Base-by-base conservation (phyloP, 805 yeast genomes). In the Kodamaea kaohsiungensis region DNA sequence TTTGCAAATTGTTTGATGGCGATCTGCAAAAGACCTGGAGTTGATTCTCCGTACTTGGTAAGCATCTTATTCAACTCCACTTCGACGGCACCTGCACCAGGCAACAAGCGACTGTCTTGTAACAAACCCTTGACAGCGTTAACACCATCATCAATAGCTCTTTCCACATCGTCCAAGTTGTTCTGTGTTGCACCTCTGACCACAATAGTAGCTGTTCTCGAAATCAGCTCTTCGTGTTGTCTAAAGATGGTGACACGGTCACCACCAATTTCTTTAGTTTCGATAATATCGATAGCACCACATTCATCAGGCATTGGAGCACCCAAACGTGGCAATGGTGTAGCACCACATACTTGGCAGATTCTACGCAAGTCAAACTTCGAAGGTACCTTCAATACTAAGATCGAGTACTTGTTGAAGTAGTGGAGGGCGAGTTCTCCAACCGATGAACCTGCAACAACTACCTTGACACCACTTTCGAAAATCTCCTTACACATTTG, bases 141-240 rank as follows among this genome's bases (percentile, higher is more conserved):
- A 48, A 95, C 96, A 66, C 98, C 98, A 66, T 95, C 99, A 68
- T 95, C 98, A 58, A 95, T 90, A 49, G 98, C 96, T 66, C 99
- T 85, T 77, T 95, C 99, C 56, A 95, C 83, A 69, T 95, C 98
- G 66, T 95, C 99, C 68, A 95, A 77, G 68, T 82, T 84, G 74
- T 90, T 92, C 72, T 91, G 93, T 6, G 99, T 95, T 43, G 99
- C 99, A 53, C 99, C 99, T 72, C 99, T 84, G 52, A 95, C 78
- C 48, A 95, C 87, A 64, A 95, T 91, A 7, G 99, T 95, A 13
- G 98, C 86, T 3, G 99, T 95, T 64, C 79, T 67, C 18, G 79
- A 72, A 63, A 89, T 81, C 25, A 97, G 87, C 45, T 47, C 51
- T 54, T 70, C 73, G 58, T 80, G 84, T 73, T 95, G 99, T 68